Percentiles rank a stretch among this genome's conserved stretches.
Conservation (phyloP, 2,329 filamentous ascomycete species). For the Xylariaceae sp. region DNA sequence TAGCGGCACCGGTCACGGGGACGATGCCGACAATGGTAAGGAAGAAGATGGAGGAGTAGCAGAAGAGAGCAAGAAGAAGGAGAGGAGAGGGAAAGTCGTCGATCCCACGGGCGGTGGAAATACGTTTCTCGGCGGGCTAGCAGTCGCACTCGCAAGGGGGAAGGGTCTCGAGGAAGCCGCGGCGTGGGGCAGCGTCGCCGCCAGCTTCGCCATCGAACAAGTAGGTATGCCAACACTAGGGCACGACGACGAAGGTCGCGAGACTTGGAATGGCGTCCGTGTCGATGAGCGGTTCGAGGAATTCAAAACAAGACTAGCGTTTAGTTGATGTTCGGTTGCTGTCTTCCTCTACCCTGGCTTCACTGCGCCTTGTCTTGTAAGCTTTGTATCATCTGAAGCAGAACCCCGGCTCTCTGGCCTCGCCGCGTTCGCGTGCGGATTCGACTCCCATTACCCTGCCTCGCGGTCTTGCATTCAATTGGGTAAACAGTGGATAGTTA, state of each 20-base stretch:
- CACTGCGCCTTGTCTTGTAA: neutral
- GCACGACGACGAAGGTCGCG: constrained; percentile 49
- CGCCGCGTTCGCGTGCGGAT: too few species aligned
- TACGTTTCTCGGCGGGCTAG: constrained; percentile 74
- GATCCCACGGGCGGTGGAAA: constrained; percentile 97
- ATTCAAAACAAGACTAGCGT: constrained; percentile 52
- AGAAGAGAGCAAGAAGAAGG: neutral
- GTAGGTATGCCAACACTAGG: constrained; percentile 76
- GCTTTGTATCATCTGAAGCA: too few species aligned
- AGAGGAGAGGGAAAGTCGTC: constrained; percentile 61
- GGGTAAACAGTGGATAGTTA: too few species aligned
- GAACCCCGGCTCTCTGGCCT: too few species aligned
- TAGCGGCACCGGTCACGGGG: constrained; percentile 36
- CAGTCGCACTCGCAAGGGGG: constrained; percentile 64
- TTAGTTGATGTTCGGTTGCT: constrained; percentile 24
- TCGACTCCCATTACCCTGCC: too few species aligned
- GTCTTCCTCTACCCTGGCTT: neutral
- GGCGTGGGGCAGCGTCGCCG: constrained; percentile 79
- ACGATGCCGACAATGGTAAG: neutral
- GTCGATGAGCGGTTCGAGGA: constrained; percentile 59
- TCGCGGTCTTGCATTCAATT: too few species aligned
- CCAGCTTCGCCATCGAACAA: constrained; percentile 94
- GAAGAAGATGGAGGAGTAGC: neutral
- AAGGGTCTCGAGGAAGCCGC: constrained; percentile 71
- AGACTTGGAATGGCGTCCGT: constrained; percentile 66